Base-by-base conservation (phyloP, 83 land plant genomes). In the Diphasiastrum complanatum region DNA sequence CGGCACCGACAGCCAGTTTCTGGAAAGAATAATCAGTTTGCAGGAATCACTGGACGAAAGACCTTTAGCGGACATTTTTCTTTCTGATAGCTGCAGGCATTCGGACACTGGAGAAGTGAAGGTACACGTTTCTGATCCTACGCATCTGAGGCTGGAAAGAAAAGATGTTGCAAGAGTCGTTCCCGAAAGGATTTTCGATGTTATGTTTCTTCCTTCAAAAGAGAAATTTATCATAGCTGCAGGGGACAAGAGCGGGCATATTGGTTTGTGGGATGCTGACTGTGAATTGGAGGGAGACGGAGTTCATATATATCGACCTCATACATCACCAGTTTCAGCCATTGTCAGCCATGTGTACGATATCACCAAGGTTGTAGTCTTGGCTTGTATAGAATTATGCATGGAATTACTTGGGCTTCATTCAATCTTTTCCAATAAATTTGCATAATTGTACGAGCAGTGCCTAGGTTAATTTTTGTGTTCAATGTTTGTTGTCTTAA, bases 231-330 rank as follows among this genome's bases (percentile, higher is more conserved):
- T 83, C 56, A 38, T 86, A 28, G 71, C 51, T 2, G 79, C 51
- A 0, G 91, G 91, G 28, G 78, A 78, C 33, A 80, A 73, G 65
- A 45, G 33, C 47, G 91, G 91, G 0, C 40, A 86, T 75, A 45
- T 86, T 41, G 77, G 78, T 18, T 64, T 86, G 47, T 86, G 91
- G 91, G 69, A 85, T 79, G 69, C 78, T 28, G 70, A 79, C 63
- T 46, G 18, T 28, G 43, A 73, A 1, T 79, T 51, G 2, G 68
- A 67, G 5, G 77, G 64, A 12, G 60, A 79, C 61, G 83, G 80
- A 25, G 45, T 79, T 26, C 78, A 74, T 64, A 16, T 79, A 30
- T 86, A 65, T 56, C 55, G 59, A 4, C 81, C 82, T 0, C 87
- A 83, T 64, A 45, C 75, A 4, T 65, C 63, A 46, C 87, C 87